These are phyloP conservation scores for Dioscorea cayenensis DNA, from an alignment of 116 monocot species.

Conservation along the genomic window DNA sequence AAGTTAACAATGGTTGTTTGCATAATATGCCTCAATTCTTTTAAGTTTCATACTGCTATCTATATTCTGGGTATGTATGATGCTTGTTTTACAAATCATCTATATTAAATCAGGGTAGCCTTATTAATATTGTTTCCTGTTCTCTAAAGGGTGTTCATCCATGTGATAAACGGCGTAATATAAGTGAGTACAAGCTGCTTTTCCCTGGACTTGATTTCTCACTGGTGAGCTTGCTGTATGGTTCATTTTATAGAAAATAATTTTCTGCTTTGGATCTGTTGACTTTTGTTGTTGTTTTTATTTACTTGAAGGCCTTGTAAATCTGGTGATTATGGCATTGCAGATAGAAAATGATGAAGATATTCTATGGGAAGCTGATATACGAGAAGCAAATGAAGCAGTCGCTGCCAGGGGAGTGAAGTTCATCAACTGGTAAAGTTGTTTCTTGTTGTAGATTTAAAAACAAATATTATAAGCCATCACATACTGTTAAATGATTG, in stretches of 20 bases:
- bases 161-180: conserved; percentile 88
- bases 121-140: neutral
- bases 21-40: neutral
- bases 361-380: conserved; percentile 71
- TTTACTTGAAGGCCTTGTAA: neutral
- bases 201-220: conserved; percentile 99
- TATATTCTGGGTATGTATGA: neutral
- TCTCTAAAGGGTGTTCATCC: conserved; percentile 83
- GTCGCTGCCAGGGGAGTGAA: conserved; percentile 71
- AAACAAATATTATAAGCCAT: no score
- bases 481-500: no score
- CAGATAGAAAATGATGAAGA: conserved; percentile 95
- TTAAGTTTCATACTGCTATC: neutral
- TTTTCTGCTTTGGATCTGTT: no score
- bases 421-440: conserved; percentile 75
- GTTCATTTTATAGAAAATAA: neutral
- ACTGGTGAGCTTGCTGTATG: conserved; percentile 31
- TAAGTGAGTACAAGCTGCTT: conserved; percentile 61
- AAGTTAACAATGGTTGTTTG: no score
- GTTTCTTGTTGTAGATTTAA: neutral
- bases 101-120: neutral
- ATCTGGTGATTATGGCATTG: neutral
- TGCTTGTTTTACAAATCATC: neutral
- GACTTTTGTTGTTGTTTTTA: no score
- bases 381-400: conserved; percentile 65